These are phyloP conservation scores for Tetrahymena borealis DNA, from an alignment of 73 alveolate species.

Conservation along the genomic window DNA sequence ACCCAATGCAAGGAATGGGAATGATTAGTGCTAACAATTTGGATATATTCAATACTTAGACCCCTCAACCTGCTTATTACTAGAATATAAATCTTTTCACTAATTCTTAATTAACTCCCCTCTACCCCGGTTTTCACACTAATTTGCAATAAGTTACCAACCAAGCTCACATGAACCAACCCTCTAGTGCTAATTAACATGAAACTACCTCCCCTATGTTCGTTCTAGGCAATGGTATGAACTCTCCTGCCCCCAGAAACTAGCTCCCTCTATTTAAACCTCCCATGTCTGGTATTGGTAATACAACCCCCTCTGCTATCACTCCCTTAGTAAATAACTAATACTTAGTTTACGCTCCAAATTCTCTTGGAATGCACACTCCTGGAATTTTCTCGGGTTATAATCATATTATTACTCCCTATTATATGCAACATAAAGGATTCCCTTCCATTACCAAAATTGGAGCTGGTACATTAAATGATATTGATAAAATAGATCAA, in stretches of 20 bases:
- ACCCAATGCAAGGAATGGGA: not conserved
- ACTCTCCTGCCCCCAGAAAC: not conserved
- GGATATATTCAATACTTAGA: not conserved
- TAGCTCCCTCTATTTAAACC: not conserved
- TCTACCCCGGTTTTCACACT: not conserved
- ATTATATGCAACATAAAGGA: not conserved
- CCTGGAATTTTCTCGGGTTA: not conserved
- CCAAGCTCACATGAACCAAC: not conserved
- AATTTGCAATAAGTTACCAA: not conserved
- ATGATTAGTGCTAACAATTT: not conserved
- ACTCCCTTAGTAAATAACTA: not conserved
- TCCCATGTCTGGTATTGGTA: not conserved
- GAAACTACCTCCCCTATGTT: not conserved
- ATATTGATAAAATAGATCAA: not conserved
- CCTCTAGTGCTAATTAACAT: not conserved
- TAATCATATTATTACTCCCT: not conserved
- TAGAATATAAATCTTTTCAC: not conserved
- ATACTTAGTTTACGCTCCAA: not conserved
- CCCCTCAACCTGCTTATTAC: not conserved
- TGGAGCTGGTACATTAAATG: not conserved
- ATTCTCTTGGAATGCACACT: not conserved
- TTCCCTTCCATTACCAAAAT: not conserved
- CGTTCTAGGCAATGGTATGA: not conserved
- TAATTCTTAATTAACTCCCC: not conserved
- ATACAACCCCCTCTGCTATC: not conserved